Evolutionary conservation across 352 stramenopile genomes (phyloP).

Genomic region (Globisporangium perplexum): DNA sequence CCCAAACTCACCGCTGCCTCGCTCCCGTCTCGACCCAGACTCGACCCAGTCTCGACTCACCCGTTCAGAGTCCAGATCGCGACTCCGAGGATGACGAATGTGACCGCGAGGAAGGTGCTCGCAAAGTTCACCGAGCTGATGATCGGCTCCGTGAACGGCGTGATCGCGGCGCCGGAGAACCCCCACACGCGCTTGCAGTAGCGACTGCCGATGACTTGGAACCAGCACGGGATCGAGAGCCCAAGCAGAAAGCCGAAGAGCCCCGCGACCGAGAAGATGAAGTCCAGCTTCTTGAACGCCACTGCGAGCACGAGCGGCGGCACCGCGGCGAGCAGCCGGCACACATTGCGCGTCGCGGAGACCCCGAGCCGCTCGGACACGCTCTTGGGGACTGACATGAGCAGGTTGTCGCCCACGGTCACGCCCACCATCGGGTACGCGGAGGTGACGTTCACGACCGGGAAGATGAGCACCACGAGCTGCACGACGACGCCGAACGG

Average conservation of each 20-base stretch:
- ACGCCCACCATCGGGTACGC: constrained; percentile 83
- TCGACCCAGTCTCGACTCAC: constrained; percentile 15
- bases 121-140: constrained; percentile 68
- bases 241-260: constrained; percentile 77
- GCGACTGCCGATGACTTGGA: constrained; percentile 75
- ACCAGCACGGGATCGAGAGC: constrained; percentile 78
- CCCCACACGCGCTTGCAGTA: constrained; percentile 75
- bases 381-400: constrained; percentile 71
- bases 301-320: constrained; percentile 71
- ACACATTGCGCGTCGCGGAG: constrained; percentile 42
- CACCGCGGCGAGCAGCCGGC: constrained; percentile 52
- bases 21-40: too few species aligned
- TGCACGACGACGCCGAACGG: constrained; percentile 54
- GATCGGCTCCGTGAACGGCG: constrained; percentile 55
- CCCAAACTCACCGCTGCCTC: too few species aligned
- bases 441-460: constrained; percentile 79
- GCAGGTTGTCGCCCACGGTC: constrained; percentile 82
- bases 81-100: constrained; percentile 61
- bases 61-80: constrained; percentile 58
- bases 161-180: constrained; percentile 59
- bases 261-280: constrained; percentile 74
- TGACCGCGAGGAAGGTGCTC: constrained; percentile 50
- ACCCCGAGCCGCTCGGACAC: constrained; percentile 46
- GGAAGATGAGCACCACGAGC: constrained; percentile 78
- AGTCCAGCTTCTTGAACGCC: constrained; percentile 85